These are phyloP conservation scores for Phytophthora multivora DNA, from an alignment of 352 stramenopile species.

Conservation along the genomic window DNA sequence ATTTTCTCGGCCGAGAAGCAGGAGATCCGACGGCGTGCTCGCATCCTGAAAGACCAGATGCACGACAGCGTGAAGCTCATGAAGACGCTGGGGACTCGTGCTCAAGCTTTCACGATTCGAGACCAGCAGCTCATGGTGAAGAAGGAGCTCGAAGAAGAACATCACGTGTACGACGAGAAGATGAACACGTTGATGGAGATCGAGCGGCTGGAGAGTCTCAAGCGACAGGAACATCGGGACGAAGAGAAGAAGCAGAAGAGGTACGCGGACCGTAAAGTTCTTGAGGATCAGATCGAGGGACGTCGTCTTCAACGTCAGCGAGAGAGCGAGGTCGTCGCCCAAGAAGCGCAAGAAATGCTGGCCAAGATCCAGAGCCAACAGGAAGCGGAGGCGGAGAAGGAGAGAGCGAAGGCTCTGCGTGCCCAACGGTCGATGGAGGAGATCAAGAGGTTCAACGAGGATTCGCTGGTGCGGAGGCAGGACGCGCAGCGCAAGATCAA, in stretches of 20 bases:
- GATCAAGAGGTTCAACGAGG: slow-evolving; percentile 75
- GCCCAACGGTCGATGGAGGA: slow-evolving; percentile 66
- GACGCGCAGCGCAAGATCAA: slow-evolving; percentile 83
- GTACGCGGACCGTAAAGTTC: slow-evolving; percentile 81
- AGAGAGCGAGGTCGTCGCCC: slow-evolving; percentile 45
- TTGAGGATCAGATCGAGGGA: slow-evolving; percentile 88
- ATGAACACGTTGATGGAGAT: slow-evolving; percentile 96
- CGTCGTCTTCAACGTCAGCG: slow-evolving; percentile 53
- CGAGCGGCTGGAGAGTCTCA: slow-evolving; percentile 91
- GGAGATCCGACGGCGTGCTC: slow-evolving; percentile 57
- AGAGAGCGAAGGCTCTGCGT: slow-evolving; percentile 62
- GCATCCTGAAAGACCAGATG: slow-evolving; percentile 68
- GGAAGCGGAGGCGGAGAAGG: slow-evolving; percentile 76
- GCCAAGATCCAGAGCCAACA: slow-evolving; percentile 80
- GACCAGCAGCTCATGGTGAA: slow-evolving; percentile 91
- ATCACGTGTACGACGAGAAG: slow-evolving; percentile 92
- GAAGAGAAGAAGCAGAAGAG: slow-evolving; percentile 89
- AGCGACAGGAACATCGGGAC: slow-evolving; percentile 89
- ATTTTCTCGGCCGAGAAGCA: slow-evolving; percentile 75
- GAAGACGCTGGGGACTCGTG: slow-evolving; percentile 90
- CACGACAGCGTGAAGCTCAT: slow-evolving; percentile 95
- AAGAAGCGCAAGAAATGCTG: slow-evolving; percentile 92
- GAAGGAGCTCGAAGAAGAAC: slow-evolving; percentile 64
- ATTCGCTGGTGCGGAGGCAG: slow-evolving; percentile 46
- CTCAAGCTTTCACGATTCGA: slow-evolving; percentile 94